Evolutionary conservation across 805 yeast species (phyloP), one percentile per base, ranked within the genome.

Genomic region (Candida corydali): DNA sequence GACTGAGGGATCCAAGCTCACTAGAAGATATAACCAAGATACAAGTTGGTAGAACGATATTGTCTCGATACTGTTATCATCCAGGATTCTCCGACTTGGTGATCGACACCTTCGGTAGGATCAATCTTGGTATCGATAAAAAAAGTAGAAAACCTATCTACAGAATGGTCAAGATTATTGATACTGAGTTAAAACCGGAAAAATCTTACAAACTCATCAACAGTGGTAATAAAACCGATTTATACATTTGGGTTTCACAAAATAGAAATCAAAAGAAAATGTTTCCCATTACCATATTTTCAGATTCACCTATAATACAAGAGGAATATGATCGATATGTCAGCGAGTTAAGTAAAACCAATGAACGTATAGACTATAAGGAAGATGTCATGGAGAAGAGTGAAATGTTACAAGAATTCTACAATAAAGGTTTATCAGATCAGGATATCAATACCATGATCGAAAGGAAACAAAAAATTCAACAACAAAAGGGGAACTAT

Each of bases 81-180:
- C 89, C 93, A 9, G 88, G 79, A 23, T 89, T 94, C 57, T 78
- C 75, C 31, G 78, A 76, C 14, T 73, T 75, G 1, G 75, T 86
- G 11, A 68, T 74, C 14, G 94, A 86, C 15, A 79, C 94, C 34
- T 86, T 71, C 55, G 95, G 89, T 24, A 76, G 89, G 46, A 80
- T 93, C 38, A 88, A 86, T 55, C 75, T 93, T 38, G 96, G 96
- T 8, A 52, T 66, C 28, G 82, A 81, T 50, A 72, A 71, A 38
- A 71, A 78, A 30, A 75, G 80, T 9, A 77, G 82, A 20, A 66
- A 69, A 50, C 74, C 82, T 8, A 75, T 76, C 36, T 91, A 93
- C 61, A 74, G 97, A 50, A 74, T 91, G 76, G 95, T 91, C 33
- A 82, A 77, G 53, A 78, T 93, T 29, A 83, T 80, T 46, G 82